phyloP scores from a whole-genome alignment of 192 early-diverging fungal genomes.

The Powellomyces hirtus region DNA sequence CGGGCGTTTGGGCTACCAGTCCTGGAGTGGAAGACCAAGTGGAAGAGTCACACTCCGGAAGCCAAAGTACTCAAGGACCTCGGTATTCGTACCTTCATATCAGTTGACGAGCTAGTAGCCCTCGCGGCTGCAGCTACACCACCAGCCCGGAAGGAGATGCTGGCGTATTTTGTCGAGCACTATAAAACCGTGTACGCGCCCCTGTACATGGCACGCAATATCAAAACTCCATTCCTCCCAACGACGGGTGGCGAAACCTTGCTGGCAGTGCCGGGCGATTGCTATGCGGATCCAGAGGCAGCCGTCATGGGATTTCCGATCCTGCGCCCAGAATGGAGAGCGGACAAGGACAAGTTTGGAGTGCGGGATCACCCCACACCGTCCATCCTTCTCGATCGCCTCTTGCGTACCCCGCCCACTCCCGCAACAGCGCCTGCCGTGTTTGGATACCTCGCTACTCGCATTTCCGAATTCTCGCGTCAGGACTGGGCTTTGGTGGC shows the following conservation, averaged over 20 bases:
- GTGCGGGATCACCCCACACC: constrained; percentile 60
- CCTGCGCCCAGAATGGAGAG: constrained; percentile 50
- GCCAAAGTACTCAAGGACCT: constrained; percentile 41
- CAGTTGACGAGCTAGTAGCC: constrained; percentile 33
- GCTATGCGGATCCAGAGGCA: constrained; percentile 60
- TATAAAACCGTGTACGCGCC: constrained; percentile 53
- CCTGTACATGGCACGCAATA: constrained; percentile 45
- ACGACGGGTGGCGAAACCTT: background rate
- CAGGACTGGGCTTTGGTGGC: background rate
- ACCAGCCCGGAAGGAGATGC: constrained; percentile 41
- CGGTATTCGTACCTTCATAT: constrained; percentile 36
- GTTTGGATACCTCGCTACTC: constrained; percentile 68
- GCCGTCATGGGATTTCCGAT: constrained; percentile 67
- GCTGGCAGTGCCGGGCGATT: constrained; percentile 60
- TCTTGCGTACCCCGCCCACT: constrained; percentile 31
- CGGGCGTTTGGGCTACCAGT: constrained; percentile 62
- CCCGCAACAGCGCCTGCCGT: constrained; percentile 44
- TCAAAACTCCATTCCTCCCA: constrained; percentile 65
- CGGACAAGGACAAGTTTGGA: constrained; percentile 61
- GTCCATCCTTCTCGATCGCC: constrained; percentile 30
- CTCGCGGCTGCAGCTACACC: constrained; percentile 18
- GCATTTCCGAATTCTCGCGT: constrained; percentile 39
- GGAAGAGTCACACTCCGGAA: constrained; percentile 36
- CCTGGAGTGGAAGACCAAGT: constrained; percentile 65
- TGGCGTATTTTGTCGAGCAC: constrained; percentile 73